phyloP scores from a whole-genome alignment of 225 moss, liverwort and hornwort species.

The Takakia lepidozioides region DNA sequence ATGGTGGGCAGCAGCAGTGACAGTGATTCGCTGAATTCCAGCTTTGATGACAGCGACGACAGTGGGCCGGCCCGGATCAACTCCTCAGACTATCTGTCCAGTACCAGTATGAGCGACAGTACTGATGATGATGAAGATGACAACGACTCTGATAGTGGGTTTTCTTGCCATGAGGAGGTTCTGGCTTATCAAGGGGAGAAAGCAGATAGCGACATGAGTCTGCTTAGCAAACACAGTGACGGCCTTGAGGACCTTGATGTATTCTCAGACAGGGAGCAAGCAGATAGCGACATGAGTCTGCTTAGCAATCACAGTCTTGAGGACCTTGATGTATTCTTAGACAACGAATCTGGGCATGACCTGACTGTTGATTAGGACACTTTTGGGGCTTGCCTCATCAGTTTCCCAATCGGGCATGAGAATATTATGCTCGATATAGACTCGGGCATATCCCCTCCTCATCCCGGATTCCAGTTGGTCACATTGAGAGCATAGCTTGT shows the following conservation, averaged over 20 bases:
- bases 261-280: too few species aligned
- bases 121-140: neutral
- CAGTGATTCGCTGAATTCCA: constrained; percentile 29
- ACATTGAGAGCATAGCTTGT: too few species aligned
- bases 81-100: constrained; percentile 40
- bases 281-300: constrained; percentile 38
- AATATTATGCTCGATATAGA: too few species aligned
- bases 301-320: constrained; percentile 13
- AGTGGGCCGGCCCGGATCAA: constrained; percentile 33
- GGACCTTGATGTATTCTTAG: too few species aligned
- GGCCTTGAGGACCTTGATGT: constrained; percentile 7
- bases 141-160: constrained; percentile 27
- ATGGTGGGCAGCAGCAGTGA: constrained; percentile 31
- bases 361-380: too few species aligned
- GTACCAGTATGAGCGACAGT: constrained; percentile 18
- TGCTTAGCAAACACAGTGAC: constrained; percentile 22
- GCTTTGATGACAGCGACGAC: constrained; percentile 43
- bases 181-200: constrained; percentile 22
- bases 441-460: too few species aligned
- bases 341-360: too few species aligned
- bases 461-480: too few species aligned
- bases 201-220: constrained; percentile 34
- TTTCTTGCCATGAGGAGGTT: constrained; percentile 25
- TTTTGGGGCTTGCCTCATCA: too few species aligned
- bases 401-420: too few species aligned